These are phyloP conservation scores for Arthrinium puccinioides DNA, from an alignment of 2,329 filamentous ascomycete species.

Conservation along the genomic window DNA sequence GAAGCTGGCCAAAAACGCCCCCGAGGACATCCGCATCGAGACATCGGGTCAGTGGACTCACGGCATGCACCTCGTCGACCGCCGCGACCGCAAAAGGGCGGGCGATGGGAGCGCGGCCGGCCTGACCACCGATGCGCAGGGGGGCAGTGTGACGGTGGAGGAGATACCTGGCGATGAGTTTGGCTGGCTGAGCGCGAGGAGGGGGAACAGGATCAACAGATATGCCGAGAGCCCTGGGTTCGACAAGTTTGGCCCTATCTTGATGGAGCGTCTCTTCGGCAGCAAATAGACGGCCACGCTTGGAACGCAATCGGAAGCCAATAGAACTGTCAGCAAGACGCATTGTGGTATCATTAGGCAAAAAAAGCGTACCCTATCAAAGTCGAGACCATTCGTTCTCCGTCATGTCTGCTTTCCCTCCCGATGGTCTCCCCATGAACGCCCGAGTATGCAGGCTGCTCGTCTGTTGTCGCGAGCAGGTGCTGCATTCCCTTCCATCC, in stretches of 20 bases:
- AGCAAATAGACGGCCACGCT: neutral
- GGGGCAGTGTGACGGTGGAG: slow-evolving; percentile 37
- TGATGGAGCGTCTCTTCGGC: slow-evolving; percentile 61
- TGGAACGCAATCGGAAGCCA: too few species aligned
- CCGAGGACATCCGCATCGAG: slow-evolving; percentile 83
- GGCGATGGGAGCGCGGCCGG: slow-evolving; percentile 28
- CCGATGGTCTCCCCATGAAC: slow-evolving; percentile 2
- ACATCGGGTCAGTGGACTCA: slow-evolving; percentile 90
- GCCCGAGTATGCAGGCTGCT: slow-evolving; percentile 10
- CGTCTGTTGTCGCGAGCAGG: neutral
- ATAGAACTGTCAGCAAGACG: slow-evolving; percentile 19
- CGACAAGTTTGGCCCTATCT: slow-evolving; percentile 55
- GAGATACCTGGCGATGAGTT: slow-evolving; percentile 62
- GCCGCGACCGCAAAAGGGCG: slow-evolving; percentile 51
- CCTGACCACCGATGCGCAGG: slow-evolving; percentile 30
- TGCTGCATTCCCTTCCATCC: slow-evolving; percentile 3
- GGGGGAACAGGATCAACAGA: slow-evolving; percentile 74
- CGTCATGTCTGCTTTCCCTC: too few species aligned
- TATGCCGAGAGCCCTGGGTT: slow-evolving; percentile 64
- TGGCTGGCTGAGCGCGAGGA: slow-evolving; percentile 66
- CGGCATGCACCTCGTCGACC: slow-evolving; percentile 83
- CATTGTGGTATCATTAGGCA: slow-evolving; percentile 24
- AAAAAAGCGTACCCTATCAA: slow-evolving; percentile 24
- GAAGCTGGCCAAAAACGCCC: slow-evolving; percentile 44
- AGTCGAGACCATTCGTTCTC: slow-evolving; percentile 8